Conservation (phyloP, 1,284 basidiomycete genomes). For the Marasmius oreades region DNA sequence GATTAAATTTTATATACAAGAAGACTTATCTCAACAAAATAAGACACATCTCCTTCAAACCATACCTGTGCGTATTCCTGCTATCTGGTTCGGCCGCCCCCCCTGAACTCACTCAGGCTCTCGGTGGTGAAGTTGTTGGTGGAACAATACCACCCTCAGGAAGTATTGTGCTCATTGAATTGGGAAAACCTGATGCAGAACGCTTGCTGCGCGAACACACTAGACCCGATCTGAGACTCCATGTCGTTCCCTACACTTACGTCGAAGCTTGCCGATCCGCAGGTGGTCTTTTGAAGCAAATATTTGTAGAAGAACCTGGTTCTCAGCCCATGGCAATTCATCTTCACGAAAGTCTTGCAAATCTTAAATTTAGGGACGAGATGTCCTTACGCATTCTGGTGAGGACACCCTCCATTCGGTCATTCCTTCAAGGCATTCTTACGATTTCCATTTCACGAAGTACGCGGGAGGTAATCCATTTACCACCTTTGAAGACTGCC, state of each 20-base stretch:
- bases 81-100: background rate
- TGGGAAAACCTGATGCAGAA: constrained; percentile 62
- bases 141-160: constrained; percentile 71
- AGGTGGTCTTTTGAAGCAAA: constrained; percentile 65
- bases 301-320: constrained; percentile 53
- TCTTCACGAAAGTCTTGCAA: constrained; percentile 73
- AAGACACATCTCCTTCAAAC: constrained; percentile 65
- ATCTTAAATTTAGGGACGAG: constrained; percentile 61
- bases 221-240: constrained; percentile 53
- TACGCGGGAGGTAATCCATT: constrained; percentile 75
- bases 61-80: constrained; percentile 48
- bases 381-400: constrained; percentile 68
- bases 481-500: constrained; percentile 60
- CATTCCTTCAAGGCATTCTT: constrained; percentile 6
- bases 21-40: constrained; percentile 65
- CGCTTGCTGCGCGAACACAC: constrained; percentile 70
- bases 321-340: constrained; percentile 66
- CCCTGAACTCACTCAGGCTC: constrained; percentile 35
- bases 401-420: constrained; percentile 21
- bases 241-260: constrained; percentile 75
- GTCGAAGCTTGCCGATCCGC: constrained; percentile 76
- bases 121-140: constrained; percentile 59
- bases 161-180: constrained; percentile 69
- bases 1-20: constrained; percentile 78
- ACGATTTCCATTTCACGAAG: constrained; percentile 31